Evolutionary conservation across 345 rosid species (phyloP), one percentile per base, ranked within the genome.

Genomic region (Fremontodendron californicum): DNA sequence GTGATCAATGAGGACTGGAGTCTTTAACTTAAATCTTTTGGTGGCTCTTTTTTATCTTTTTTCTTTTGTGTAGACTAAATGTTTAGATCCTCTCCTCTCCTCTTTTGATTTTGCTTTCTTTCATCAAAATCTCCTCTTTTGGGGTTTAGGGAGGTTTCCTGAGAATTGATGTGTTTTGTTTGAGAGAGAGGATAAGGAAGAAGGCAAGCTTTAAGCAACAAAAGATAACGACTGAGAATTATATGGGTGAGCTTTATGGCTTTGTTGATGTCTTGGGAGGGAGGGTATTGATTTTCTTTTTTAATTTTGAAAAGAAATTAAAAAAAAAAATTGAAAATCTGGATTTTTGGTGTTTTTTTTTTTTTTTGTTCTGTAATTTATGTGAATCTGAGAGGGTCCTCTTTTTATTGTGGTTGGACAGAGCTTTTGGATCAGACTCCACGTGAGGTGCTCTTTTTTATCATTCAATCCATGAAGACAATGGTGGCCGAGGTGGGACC

Each of bases 371-470:
- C n/a, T n/a, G n/a, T 9, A 12, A 42, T 37, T n/a, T 79, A 19
- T 42, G 61, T 77, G 80, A 84, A 81, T 77, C 78, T 35, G n/a
- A n/a, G 71, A 77, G 77, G 42, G 33, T 70, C 74, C 79, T 80
- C n/a, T 85, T 82, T n/a, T 78, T 58, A 81, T 87, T 89, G 91
- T 87, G 89, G 97, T 78, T 87, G 91, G 94, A 82, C 88, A 88
- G 94, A 60, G 82, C 85, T 90, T 87, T 89, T 89, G 95, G 97
- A 85, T 88, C 96, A 92, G 98, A 94, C 87, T 92, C 98, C 98
- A 94, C 97, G 97, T 92, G 98, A 92, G 98, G 90, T 94, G 97
- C 96, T 87, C 94, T 87, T 90, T n/a, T 89, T 86, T 90, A 89
- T 94, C 94, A 91, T 94, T 91, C 98, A 90, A 90, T 92, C 92